Conservation (phyloP, 371 early-diverging fungal species). For the Rhizopus delemar region DNA sequence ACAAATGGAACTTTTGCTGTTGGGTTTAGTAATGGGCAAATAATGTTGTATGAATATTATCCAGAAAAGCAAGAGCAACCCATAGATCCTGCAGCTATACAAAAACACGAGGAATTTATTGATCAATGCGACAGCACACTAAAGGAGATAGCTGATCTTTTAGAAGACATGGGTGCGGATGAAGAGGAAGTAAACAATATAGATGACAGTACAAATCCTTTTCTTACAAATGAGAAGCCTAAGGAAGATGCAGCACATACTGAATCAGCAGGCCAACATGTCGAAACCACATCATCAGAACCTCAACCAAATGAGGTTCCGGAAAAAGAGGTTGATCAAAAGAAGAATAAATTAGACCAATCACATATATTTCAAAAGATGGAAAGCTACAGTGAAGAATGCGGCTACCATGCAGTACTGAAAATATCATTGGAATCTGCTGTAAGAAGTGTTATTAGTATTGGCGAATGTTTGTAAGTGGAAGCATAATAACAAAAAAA, state of each 20-base stretch:
- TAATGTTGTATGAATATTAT: conserved; percentile 29
- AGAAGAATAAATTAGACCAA: background rate
- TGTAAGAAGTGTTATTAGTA: conserved; percentile 20
- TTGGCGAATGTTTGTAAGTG: conserved; percentile 28
- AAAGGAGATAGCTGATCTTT: conserved; percentile 37
- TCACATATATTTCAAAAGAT: conserved; percentile 9
- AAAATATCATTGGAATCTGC: conserved; percentile 7
- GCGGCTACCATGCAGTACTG: conserved; percentile 17
- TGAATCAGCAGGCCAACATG: background rate
- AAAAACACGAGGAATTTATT: conserved; percentile 29
- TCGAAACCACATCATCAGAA: conserved; percentile 1
- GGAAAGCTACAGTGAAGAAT: conserved; percentile 2
- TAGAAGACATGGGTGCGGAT: conserved; percentile 35
- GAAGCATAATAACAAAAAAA: background rate
- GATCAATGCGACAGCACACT: conserved; percentile 38
- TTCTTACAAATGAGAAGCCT: background rate
- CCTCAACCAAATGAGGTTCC: conserved; percentile 1
- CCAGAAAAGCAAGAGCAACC: background rate
- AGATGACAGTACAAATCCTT: conserved; percentile 1
- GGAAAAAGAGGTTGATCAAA: background rate
- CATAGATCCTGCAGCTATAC: background rate
- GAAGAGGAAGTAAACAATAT: conserved; percentile 3
- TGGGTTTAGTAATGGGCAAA: conserved; percentile 42
- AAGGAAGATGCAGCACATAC: background rate
- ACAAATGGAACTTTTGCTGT: conserved; percentile 30